phyloP scores from a whole-genome alignment of 192 early-diverging fungal species.

The Mortierella alpina region DNA sequence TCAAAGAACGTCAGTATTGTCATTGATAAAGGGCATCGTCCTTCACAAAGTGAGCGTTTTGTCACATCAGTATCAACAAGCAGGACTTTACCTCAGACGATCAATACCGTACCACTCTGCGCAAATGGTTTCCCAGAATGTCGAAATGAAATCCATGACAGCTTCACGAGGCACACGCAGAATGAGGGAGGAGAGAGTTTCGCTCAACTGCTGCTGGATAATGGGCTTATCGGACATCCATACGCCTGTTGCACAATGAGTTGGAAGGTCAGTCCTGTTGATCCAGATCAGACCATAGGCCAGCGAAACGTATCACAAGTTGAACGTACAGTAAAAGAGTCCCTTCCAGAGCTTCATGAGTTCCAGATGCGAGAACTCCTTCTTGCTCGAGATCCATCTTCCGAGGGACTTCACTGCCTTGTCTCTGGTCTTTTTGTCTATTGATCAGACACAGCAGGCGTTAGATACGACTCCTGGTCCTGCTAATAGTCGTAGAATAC shows the following conservation, averaged over 20 bases:
- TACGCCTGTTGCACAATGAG: constrained; percentile 66
- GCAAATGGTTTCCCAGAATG: constrained; percentile 76
- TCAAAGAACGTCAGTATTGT: background rate
- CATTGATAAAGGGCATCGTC: background rate
- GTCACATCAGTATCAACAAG: background rate
- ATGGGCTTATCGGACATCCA: constrained; percentile 98
- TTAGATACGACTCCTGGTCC: background rate
- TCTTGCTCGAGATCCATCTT: constrained; percentile 64
- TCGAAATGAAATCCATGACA: constrained; percentile 67
- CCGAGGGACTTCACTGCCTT: constrained; percentile 72
- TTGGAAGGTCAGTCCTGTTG: constrained; percentile 5
- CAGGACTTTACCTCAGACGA: constrained; percentile 66
- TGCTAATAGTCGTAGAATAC: background rate
- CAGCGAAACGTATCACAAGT: background rate
- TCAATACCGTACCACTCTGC: constrained; percentile 84
- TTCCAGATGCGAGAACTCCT: constrained; percentile 68
- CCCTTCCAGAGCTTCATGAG: constrained; percentile 92
- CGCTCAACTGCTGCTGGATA: constrained; percentile 89
- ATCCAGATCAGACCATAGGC: background rate
- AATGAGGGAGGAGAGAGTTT: constrained; percentile 74
- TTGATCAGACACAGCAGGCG: background rate
- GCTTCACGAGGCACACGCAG: constrained; percentile 58
- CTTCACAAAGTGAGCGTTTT: background rate
- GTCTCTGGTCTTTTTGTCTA: constrained; percentile 82
- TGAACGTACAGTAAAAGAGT: constrained; percentile 85